Evolutionary conservation across 73 alveolate genomes (phyloP).

Genomic region (Stentor coeruleus): DNA sequence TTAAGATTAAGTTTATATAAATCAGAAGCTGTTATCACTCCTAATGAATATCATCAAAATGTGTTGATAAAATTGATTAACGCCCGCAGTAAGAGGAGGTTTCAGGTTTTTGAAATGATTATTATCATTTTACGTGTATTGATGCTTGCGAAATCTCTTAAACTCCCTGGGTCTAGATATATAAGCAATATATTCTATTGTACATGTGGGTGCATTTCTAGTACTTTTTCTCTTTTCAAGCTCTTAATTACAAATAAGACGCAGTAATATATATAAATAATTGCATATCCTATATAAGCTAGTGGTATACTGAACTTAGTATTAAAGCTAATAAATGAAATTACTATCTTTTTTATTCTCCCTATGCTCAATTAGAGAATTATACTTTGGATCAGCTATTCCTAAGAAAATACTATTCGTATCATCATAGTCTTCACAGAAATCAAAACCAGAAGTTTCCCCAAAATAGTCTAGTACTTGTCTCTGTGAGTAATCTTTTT

Average conservation of each 20-base stretch:
- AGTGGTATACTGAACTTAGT: too few species aligned
- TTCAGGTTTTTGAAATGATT: neutral
- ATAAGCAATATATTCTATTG: conserved; percentile 6
- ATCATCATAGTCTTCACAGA: neutral
- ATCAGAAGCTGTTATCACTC: neutral
- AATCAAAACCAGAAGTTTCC: conserved; percentile 14
- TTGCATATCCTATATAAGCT: too few species aligned
- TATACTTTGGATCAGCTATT: conserved; percentile 6
- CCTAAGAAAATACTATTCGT: neutral
- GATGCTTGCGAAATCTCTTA: neutral
- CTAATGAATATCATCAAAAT: neutral
- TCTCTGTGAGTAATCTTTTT: neutral
- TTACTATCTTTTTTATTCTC: too few species aligned
- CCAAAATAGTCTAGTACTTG: conserved; percentile 24
- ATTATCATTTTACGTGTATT: neutral
- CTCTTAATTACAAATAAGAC: too few species aligned
- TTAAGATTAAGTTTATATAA: neutral
- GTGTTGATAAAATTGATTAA: neutral
- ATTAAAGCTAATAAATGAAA: too few species aligned
- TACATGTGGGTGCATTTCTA: conserved; percentile 9
- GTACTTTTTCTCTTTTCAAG: conserved; percentile 8
- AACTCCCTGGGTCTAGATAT: neutral
- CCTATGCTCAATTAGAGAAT: neutral
- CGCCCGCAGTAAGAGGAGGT: conserved; percentile 15
- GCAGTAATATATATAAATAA: too few species aligned